phyloP scores from a whole-genome alignment of 306 rosid genomes.

The Hippophae rhamnoides region DNA sequence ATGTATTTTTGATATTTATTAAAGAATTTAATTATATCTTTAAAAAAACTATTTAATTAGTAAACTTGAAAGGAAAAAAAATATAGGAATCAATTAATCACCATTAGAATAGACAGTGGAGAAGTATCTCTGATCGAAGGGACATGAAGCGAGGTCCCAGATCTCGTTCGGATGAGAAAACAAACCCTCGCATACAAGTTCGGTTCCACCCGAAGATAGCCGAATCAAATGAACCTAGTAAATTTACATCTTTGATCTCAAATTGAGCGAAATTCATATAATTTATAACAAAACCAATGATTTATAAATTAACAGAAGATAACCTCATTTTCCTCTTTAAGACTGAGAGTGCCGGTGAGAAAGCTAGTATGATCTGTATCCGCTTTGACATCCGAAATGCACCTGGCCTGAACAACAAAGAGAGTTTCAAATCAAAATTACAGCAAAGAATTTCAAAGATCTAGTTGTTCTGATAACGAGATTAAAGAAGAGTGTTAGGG shows the following conservation, averaged over 20 bases:
- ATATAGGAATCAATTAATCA: constrained; percentile 15
- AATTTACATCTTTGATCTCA: constrained; percentile 19
- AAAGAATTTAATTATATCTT: too few species aligned
- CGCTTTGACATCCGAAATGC: constrained; percentile 89
- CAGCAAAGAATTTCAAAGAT: constrained; percentile 3
- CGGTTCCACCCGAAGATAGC: constrained; percentile 82
- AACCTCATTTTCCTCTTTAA: constrained; percentile 97
- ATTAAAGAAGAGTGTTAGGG: neutral
- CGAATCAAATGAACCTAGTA: constrained; percentile 84
- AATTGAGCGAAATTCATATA: constrained; percentile 4
- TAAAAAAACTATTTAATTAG: too few species aligned
- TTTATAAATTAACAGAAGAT: neutral
- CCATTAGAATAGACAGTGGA: constrained; percentile 89
- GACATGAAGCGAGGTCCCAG: constrained; percentile 95
- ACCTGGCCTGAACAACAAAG: constrained; percentile 54
- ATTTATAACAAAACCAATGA: constrained; percentile 1
- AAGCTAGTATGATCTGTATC: constrained; percentile 95
- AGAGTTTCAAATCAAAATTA: constrained; percentile 4
- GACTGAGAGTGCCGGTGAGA: constrained; percentile 87
- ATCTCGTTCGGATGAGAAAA: constrained; percentile 95
- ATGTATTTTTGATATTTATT: too few species aligned
- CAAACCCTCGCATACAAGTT: constrained; percentile 89
- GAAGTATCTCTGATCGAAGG: constrained; percentile 92
- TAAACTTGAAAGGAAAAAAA: too few species aligned
- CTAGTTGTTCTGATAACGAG: neutral